Base-by-base conservation (phyloP, 345 rosid species). In the Hirschfeldia incana region DNA sequence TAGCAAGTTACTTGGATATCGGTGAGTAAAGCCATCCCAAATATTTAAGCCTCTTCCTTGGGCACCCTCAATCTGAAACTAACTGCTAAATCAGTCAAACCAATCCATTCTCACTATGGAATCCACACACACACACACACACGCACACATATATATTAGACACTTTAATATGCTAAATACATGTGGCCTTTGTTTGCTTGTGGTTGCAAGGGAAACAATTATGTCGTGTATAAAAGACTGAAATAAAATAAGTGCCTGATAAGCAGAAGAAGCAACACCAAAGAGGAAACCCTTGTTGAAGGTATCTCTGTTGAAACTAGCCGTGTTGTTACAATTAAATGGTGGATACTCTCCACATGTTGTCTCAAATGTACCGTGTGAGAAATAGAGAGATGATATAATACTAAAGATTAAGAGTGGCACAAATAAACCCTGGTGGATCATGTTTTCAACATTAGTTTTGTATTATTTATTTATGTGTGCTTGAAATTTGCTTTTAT, bases 21-120 rank as follows among this genome's bases (percentile, higher is more conserved):
- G 61, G 27, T 65, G 60, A 26, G 66, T 69, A 10, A 53, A 73
- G 7, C 59, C 63, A 68, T 83, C 83, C 85, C 85, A 83, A 11
- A 79, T 55, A 64, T 78, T 79, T n/a, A 78, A 74, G 28, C 85
- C 83, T 76, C 82, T 79, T 28, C 83, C 83, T 39, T 73, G 81
- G 3, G 76, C 51, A 71, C 83, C 85, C 70, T 83, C 83, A 28
- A 36, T 65, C 82, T 79, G 34, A 36, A 73, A 58, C 37, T n/a
- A 58, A n/a, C 28, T 16, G 29, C 13, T 34, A 21, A 39, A 42
- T 67, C 21, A 74, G 30, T 8, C 32, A 17, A 11, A 9, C 16
- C 0, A 37, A 42, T 44, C 29, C 29, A 74, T 74, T 21, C 21
- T 42, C 42, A 44, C 10, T 9, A 10, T 49, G 16, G 15, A 42